Evolutionary conservation across 2,329 filamentous ascomycete species (phyloP).

Genomic region (Nemania serpens): DNA sequence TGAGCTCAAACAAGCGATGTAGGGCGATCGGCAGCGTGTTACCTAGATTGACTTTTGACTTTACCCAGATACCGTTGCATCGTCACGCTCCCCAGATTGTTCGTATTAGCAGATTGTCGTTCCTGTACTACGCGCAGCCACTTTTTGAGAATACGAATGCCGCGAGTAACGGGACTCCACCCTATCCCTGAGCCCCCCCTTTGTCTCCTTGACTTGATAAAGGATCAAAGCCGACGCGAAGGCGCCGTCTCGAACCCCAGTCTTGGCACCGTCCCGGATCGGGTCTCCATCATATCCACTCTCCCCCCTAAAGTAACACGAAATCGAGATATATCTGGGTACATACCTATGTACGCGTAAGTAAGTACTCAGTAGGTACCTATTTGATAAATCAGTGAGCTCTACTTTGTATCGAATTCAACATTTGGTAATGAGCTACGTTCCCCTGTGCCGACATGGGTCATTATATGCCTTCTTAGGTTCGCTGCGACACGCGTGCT

Average conservation of each 20-base stretch:
- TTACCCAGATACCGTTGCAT: background rate
- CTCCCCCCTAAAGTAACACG: background rate
- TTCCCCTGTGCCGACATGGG: too few species aligned
- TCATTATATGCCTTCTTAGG: too few species aligned
- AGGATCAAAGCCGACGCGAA: constrained; percentile 11
- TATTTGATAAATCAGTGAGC: too few species aligned
- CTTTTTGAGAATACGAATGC: constrained; percentile 18
- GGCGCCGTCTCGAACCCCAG: constrained; percentile 12
- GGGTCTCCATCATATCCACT: background rate
- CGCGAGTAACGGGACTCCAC: background rate
- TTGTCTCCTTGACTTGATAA: constrained; percentile 3
- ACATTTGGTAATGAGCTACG: too few species aligned
- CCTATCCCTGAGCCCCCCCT: background rate
- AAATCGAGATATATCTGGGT: background rate
- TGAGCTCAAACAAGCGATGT: background rate
- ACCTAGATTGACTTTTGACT: too few species aligned
- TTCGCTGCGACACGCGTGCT: background rate
- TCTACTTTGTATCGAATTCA: too few species aligned
- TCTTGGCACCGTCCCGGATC: constrained; percentile 23
- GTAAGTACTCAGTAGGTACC: too few species aligned
- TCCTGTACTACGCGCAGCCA: constrained; percentile 5
- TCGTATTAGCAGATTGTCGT: constrained; percentile 12
- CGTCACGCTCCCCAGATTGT: too few species aligned
- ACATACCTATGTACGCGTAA: background rate
- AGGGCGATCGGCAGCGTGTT: too few species aligned